Evolutionary conservation across 345 rosid genomes (phyloP).

Genomic region (Nasturtium officinale): DNA sequence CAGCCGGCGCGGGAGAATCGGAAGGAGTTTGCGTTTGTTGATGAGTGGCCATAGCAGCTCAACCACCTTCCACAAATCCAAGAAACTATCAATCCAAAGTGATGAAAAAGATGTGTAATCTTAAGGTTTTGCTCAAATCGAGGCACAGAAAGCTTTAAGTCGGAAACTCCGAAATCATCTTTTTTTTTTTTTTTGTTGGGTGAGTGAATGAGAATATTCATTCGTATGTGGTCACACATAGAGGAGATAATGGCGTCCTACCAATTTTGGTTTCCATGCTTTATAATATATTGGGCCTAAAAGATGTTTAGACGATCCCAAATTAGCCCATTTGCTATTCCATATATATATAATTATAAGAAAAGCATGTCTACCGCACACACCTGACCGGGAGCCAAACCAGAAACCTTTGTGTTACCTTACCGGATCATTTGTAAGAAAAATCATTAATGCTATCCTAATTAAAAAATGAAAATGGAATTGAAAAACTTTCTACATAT

Average conservation of each 20-base stretch:
- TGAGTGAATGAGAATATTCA: neutral
- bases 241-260: constrained; percentile 11
- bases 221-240: constrained; percentile 17
- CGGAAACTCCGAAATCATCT: neutral
- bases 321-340: neutral
- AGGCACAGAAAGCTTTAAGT: constrained; percentile 15
- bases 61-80: constrained; percentile 24
- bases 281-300: neutral
- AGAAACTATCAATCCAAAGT: neutral
- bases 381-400: neutral
- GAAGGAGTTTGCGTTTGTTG: constrained; percentile 37
- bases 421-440: too few relatives aligned
- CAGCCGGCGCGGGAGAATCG: constrained; percentile 28
- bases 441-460: too few relatives aligned
- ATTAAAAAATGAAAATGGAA: too few relatives aligned
- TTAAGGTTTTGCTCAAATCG: constrained; percentile 23
- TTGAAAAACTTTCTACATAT: too few relatives aligned
- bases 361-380: neutral
- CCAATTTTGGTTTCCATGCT: neutral
- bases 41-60: constrained; percentile 46
- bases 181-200: neutral
- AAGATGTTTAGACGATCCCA: neutral
- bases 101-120: neutral
- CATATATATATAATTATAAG: too few relatives aligned
- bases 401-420: neutral